A percentile compares a stretch with the other conserved stretches of the same genome.
phyloP scores from a whole-genome alignment of 2,329 filamentous ascomycete genomes.

The Chalaropsis thielavioides region DNA sequence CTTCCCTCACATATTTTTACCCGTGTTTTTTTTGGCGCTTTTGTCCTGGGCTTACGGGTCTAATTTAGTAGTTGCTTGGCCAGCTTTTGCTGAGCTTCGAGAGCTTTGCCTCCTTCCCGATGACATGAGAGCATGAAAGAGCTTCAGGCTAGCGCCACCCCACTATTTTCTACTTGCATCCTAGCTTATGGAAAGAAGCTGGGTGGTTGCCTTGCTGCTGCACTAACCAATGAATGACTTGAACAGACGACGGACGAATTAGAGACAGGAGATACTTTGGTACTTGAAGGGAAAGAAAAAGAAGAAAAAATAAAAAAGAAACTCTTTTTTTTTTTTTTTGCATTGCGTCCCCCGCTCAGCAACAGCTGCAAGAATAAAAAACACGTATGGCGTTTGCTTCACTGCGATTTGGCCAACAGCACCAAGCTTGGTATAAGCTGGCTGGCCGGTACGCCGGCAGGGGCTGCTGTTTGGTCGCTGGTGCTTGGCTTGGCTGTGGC shows the following conservation, averaged over 20 bases:
- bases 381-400: neutral
- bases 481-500: neutral
- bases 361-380: neutral
- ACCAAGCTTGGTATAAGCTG: neutral
- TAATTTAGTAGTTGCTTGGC: neutral
- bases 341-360: neutral
- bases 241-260: neutral
- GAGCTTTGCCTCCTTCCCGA: slow-evolving; percentile 7
- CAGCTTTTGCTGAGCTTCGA: neutral
- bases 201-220: neutral
- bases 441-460: neutral
- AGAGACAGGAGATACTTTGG: neutral
- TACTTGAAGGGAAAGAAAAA: neutral
- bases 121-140: neutral
- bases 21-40: too few relatives aligned
- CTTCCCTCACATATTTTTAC: neutral
- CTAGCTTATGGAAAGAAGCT: slow-evolving; percentile 3
- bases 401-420: neutral
- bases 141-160: slow-evolving; percentile 1
- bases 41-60: neutral
- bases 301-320: neutral
- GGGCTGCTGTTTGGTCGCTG: neutral
- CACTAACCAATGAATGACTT: neutral
- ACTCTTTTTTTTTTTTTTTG: too few relatives aligned
- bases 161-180: slow-evolving; percentile 4